Percentiles rank a stretch among this genome's conserved stretches.
Conservation (phyloP, 441 rosid genomes). For the Populus trichocarpa region DNA sequence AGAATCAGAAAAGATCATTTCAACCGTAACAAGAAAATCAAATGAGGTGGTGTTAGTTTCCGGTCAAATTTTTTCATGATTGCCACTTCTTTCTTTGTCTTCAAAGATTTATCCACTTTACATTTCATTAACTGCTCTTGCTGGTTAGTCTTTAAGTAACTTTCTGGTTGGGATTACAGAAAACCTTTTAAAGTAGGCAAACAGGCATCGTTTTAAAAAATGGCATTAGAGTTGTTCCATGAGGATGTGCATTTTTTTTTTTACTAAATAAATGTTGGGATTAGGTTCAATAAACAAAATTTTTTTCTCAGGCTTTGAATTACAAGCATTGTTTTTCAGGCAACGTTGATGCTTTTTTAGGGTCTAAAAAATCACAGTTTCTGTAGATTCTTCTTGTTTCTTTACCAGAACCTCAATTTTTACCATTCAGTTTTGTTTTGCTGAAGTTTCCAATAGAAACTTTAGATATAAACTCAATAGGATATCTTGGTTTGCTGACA, state of each 20-base stretch:
- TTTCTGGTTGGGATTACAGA: background rate
- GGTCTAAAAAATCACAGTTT: background rate
- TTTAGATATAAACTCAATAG: background rate
- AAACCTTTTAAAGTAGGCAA: background rate
- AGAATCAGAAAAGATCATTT: slow-evolving; percentile 87
- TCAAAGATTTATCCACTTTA: background rate
- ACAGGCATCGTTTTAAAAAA: background rate
- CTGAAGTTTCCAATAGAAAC: background rate
- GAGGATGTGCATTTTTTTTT: background rate
- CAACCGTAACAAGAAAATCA: slow-evolving; percentile 60
- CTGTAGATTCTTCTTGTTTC: background rate
- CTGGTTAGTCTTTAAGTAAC: background rate
- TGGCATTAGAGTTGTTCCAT: background rate
- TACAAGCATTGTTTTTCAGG: background rate
- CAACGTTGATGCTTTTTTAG: background rate
- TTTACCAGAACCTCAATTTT: background rate
- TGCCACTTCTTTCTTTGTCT: background rate
- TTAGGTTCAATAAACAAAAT: background rate
- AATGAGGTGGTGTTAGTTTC: slow-evolving; percentile 65
- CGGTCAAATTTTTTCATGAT: background rate
- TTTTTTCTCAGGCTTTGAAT: background rate
- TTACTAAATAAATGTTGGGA: background rate
- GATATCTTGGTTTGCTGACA: background rate
- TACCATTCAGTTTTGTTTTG: background rate
- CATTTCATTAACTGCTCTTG: background rate